Percentiles rank a stretch among this genome's conserved stretches.
phyloP scores from a whole-genome alignment of 2,329 filamentous ascomycete species.

The Ascochyta rabiei region DNA sequence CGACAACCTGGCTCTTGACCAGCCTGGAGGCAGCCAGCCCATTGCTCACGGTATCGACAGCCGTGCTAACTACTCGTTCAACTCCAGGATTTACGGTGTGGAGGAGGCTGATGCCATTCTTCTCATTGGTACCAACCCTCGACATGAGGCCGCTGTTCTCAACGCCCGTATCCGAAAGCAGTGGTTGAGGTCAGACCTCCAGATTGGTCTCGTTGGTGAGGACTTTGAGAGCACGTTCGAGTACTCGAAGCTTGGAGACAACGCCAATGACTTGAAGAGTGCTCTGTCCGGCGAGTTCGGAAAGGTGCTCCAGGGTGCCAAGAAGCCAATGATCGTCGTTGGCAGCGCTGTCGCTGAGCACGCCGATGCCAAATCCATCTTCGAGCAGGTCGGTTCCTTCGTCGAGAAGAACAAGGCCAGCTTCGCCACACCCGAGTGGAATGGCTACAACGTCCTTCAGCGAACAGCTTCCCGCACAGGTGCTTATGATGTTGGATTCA shows the following conservation, averaged over 20 bases:
- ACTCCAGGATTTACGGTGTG: constrained; percentile 91
- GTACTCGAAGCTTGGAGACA: constrained; percentile 85
- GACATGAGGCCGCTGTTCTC: constrained; percentile 91
- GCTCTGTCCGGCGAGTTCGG: constrained; percentile 86
- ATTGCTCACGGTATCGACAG: constrained; percentile 92
- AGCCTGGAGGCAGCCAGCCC: constrained; percentile 80
- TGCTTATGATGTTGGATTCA: constrained; percentile 95
- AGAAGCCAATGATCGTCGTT: constrained; percentile 95
- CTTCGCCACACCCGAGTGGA: constrained; percentile 91
- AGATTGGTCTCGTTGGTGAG: constrained; percentile 90
- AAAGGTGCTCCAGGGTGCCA: constrained; percentile 85
- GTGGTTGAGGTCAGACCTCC: constrained; percentile 92
- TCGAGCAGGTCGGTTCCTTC: constrained; percentile 87
- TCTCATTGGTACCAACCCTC: constrained; percentile 91
- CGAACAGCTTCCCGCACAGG: constrained; percentile 89
- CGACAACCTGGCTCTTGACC: constrained; percentile 93
- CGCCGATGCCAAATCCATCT: constrained; percentile 87
- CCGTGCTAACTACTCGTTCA: constrained; percentile 94
- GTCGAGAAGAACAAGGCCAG: constrained; percentile 90
- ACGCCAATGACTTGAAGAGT: constrained; percentile 80
- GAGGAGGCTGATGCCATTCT: constrained; percentile 93
- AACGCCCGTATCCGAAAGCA: constrained; percentile 98
- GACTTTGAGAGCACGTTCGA: constrained; percentile 94
- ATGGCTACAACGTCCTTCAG: constrained; percentile 96
- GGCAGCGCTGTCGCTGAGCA: constrained; percentile 93